These are phyloP conservation scores for Penicillium flavigenum DNA, from an alignment of 495 filamentous ascomycete species.

Conservation along the genomic window DNA sequence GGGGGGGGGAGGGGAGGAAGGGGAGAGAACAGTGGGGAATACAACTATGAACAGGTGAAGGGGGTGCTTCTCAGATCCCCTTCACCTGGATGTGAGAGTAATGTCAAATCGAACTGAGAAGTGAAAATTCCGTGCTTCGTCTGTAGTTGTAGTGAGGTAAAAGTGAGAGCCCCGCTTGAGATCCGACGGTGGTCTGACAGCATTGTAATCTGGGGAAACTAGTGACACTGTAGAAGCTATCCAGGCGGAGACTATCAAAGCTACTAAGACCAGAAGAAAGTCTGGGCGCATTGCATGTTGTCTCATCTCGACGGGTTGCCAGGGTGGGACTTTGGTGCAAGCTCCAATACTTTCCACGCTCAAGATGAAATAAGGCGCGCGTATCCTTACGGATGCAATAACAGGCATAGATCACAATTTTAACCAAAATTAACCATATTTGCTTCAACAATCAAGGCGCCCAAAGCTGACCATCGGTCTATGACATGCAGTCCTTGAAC, in stretches of 20 bases:
- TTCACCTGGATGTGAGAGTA: conserved; percentile 1
- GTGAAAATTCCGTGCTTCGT: neutral
- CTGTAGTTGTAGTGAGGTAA: neutral
- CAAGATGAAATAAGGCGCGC: no score
- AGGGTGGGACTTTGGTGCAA: neutral
- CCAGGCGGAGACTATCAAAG: neutral
- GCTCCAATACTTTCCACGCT: no score
- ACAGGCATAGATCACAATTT: no score
- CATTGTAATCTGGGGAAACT: neutral
- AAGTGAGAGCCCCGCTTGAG: neutral
- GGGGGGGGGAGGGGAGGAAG: neutral
- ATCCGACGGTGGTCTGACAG: neutral
- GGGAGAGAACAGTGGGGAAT: neutral
- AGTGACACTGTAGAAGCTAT: neutral
- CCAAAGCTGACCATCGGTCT: no score
- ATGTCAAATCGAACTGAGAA: neutral
- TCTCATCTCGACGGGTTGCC: neutral
- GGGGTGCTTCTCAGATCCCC: neutral
- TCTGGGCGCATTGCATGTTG: neutral
- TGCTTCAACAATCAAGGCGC: no score
- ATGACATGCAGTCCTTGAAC: no score
- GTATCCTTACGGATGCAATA: no score
- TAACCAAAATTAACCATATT: no score
- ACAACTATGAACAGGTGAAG: neutral
- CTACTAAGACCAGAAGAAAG: neutral